Conservation (phyloP, 306 rosid genomes). For the Prunus fruticosa region DNA sequence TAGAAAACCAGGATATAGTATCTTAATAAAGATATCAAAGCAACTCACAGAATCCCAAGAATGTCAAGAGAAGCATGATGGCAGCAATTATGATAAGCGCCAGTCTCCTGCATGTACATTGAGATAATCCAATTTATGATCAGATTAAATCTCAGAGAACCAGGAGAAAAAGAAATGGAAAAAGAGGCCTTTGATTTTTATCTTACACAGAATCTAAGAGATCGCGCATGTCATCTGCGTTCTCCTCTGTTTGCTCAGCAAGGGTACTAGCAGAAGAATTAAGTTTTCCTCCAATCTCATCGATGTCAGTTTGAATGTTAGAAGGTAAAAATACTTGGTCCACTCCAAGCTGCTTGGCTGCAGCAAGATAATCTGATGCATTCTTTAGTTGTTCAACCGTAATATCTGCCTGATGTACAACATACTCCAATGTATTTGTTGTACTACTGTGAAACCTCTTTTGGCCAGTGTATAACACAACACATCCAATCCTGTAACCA, state of each 20-base stretch:
- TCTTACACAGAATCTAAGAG: constrained; percentile 42
- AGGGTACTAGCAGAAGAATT: constrained; percentile 38
- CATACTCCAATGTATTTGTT: constrained; percentile 37
- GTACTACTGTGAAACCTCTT: constrained; percentile 41
- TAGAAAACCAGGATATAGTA: background rate
- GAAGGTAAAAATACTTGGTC: constrained; percentile 46
- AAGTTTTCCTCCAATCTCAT: constrained; percentile 38
- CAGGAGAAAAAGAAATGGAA: background rate
- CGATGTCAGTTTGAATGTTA: constrained; percentile 43
- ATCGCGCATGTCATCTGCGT: constrained; percentile 41
- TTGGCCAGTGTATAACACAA: constrained; percentile 45
- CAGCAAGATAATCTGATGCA: constrained; percentile 42
- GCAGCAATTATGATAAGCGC: constrained; percentile 45
- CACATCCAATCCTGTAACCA: constrained; percentile 46
- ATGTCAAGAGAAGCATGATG: constrained; percentile 49
- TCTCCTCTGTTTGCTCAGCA: constrained; percentile 23
- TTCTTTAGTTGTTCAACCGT: constrained; percentile 37
- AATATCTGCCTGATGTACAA: constrained; percentile 37
- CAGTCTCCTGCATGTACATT: constrained; percentile 39
- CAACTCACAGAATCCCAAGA: constrained; percentile 56
- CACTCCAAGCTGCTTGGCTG: constrained; percentile 46
- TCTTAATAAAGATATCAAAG: constrained; percentile 1
- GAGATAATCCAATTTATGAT: background rate
- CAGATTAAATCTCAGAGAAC: background rate
- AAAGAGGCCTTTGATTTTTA: background rate